phyloP scores from a whole-genome alignment of 2,329 filamentous ascomycete genomes.

The Aspergillus quadrilineatus region DNA sequence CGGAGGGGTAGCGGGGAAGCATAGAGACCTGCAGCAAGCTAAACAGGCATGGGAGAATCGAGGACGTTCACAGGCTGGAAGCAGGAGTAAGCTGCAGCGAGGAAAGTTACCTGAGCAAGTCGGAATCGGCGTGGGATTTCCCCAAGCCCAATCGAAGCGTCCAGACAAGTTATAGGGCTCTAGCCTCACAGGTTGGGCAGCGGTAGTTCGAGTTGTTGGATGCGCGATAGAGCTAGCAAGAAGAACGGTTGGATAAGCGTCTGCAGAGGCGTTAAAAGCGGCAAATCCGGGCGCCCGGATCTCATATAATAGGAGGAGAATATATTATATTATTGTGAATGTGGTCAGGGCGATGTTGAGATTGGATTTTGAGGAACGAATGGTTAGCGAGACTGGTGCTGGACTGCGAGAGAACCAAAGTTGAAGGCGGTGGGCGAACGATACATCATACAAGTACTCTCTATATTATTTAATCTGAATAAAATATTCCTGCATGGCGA shows the following conservation, averaged over 20 bases:
- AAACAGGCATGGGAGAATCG: slow-evolving; percentile 13
- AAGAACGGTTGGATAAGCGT: neutral
- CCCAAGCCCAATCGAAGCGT: slow-evolving; percentile 22
- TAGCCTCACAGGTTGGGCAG: slow-evolving; percentile 45
- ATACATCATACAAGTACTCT: neutral
- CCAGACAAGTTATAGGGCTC: slow-evolving; percentile 22
- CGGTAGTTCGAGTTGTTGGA: slow-evolving; percentile 16
- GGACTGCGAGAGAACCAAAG: neutral
- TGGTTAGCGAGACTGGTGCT: neutral
- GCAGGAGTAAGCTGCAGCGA: slow-evolving; percentile 17
- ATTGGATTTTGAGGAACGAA: neutral
- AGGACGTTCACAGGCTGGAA: slow-evolving; percentile 20
- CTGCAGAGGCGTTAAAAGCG: slow-evolving; percentile 17
- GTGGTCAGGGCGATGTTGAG: neutral
- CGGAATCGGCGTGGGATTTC: slow-evolving; percentile 3
- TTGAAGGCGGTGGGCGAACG: slow-evolving; percentile 9
- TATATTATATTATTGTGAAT: neutral
- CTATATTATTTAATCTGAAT: neutral
- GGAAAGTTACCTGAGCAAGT: slow-evolving; percentile 9
- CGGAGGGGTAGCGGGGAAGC: slow-evolving; percentile 14
- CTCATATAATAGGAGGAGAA: neutral
- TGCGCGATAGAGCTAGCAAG: slow-evolving; percentile 2
- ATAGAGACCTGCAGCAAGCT: slow-evolving; percentile 19
- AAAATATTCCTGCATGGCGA: neutral
- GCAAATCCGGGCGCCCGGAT: slow-evolving; percentile 13